Evolutionary conservation across 2,329 filamentous ascomycete species (phyloP), one percentile per base, ranked within the genome.

Genomic region (Eurotiales sp.): DNA sequence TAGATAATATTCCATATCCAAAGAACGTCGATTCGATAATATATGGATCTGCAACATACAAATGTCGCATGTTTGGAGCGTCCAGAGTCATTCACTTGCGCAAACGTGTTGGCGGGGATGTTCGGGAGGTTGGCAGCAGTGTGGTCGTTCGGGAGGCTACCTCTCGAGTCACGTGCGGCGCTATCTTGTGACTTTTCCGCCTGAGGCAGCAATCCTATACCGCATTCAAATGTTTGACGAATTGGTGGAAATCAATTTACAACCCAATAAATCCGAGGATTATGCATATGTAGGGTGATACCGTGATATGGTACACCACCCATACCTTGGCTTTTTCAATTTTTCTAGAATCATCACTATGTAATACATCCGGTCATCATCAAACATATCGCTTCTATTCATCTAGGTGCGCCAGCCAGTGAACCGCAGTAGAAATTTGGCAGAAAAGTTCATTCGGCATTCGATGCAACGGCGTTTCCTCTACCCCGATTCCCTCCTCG

Each of bases 401-500:
- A 27, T 37, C 45, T n/a, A 47, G 23, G 8, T 10, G 8, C 15
- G 12, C 19, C 15, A 36, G 4, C 34, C 11, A 36, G 6, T 5
- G 19, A 27, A 27, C 25, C 25, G 25, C 10, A 27, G 25, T 27
- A 27, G n/a, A 15, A 10, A 19, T 37, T 11, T 11, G 17, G 14
- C 19, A 19, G 25, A 23, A 19, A 8, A 4, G n/a, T 32, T 22
- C 42, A 41, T 29, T 42, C 27, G 8, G 29, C 27, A 15, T n/a
- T 37, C 29, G 40, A 21, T 17, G 40, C 27, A 12, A 29, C 29
- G 17, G 37, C 48, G 21, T 17, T 49, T 45, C 45, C 51, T 49
- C 46, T 41, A 19, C 51, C 51, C 8, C 51, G 46, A 15, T 48
- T 52, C 43, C 45, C 51, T 19, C 52, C 52, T 19, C 52, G 47